Evolutionary conservation across 352 stramenopile genomes (phyloP), one percentile per base, ranked within the genome.

Genomic region (Peronospora farinosa): DNA sequence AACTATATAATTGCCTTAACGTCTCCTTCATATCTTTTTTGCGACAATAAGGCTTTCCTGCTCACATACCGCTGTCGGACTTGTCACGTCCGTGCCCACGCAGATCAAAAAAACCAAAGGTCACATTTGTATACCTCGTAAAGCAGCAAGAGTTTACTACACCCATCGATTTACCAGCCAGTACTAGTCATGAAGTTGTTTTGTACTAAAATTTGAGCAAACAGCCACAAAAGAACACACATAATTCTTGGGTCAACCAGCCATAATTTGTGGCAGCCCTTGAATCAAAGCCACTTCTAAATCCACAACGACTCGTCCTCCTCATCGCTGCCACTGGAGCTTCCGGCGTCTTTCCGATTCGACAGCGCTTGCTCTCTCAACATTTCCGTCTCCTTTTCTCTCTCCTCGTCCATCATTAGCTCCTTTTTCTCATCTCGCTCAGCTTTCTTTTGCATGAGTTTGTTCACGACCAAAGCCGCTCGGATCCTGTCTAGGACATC

Each of bases 1-100:
- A 21, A 21, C 19, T 1, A 3, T 21, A 21, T 21, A 21, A 21
- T 21, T 21, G 19, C 19, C 19, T 21, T 21, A 3, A 21, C 19
- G 40, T 72, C 65, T 44, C 79, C 62, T 50, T 82, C 85, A 31
- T 87, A 46, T 57, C 83, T 65, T 15, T 87, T 74, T 35, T 87
- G 59, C 47, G 75, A 73, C 68, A 87, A 70, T 40, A 69, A 64
- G 15, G 42, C 36, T 12, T 63, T 58, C 16, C 40, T 56, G 40
- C 66, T 51, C 0, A 16, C 47, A 44, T 63, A 41, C n/a, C 39
- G 46, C 9, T 30, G 40, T 33, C 10, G 50, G 10, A 6, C 27
- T 32, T 9, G 13, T 35, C 10, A 42, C 35, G 12, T 55, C 55
- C 31, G 12, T 15, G 16, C 55, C 41, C 57, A 57, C 55, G 5